Conservation (phyloP, 1,284 basidiomycete species). For the Singerocomus inundabilis region DNA sequence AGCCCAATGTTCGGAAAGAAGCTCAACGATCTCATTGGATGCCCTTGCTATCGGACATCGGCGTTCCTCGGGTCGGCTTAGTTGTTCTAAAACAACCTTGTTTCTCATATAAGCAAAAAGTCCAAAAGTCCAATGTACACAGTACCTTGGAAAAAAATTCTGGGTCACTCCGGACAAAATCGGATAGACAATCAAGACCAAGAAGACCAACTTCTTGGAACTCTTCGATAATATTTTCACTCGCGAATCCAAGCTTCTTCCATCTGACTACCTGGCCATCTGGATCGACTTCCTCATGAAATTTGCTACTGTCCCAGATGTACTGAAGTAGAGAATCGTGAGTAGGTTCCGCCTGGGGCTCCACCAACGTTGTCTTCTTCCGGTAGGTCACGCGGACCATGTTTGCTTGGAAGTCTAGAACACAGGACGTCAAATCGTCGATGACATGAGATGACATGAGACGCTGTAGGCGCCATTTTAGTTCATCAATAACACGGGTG, state of each 20-base stretch:
- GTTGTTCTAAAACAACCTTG: slow-evolving; percentile 81
- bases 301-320: slow-evolving; percentile 68
- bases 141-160: slow-evolving; percentile 81
- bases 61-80: slow-evolving; percentile 72
- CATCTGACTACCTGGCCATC: slow-evolving; percentile 61
- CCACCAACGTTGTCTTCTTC: slow-evolving; percentile 76
- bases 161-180: slow-evolving; percentile 70
- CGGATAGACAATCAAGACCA: slow-evolving; percentile 83
- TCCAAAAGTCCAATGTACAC: not conserved
- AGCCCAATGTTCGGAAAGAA: slow-evolving; percentile 85
- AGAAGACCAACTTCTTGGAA: slow-evolving; percentile 84
- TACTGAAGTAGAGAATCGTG: slow-evolving; percentile 66
- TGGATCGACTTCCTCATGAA: slow-evolving; percentile 52
- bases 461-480: slow-evolving; percentile 49
- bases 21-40: slow-evolving; percentile 84
- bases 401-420: slow-evolving; percentile 91
- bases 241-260: slow-evolving; percentile 77
- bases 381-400: slow-evolving; percentile 80
- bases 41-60: slow-evolving; percentile 87
- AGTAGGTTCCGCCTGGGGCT: slow-evolving; percentile 59
- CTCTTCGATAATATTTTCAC: slow-evolving; percentile 78
- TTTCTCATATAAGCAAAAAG: slow-evolving; percentile 2
- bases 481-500: not conserved
- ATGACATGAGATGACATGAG: slow-evolving; percentile 85
- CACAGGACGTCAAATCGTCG: slow-evolving; percentile 83